Evolutionary conservation across 2,329 filamentous ascomycete species (phyloP), one percentile per base, ranked within the genome.

Genomic region (Akanthomyces dipterigenus): DNA sequence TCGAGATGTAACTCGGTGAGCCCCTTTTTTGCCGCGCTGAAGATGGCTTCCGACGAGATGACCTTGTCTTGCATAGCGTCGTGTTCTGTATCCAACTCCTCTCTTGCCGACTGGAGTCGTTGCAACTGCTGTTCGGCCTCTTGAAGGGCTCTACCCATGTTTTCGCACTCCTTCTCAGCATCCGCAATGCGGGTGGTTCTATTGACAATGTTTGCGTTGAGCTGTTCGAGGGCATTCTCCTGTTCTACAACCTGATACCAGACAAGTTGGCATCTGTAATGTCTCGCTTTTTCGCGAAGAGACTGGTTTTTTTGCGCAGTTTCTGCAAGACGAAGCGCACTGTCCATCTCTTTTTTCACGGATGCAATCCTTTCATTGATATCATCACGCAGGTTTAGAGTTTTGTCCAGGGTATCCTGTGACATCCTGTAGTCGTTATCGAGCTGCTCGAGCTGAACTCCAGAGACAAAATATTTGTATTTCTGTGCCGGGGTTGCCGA

Each of bases 401-500:
- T 90, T 38, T 84, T 84, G 65, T 96, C 89, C 22, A 95, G 80
- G 3, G 85, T 88, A 65, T 96, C 88, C 63, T 89, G 86, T 16
- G 97, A 86, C 62, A 96, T 79, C 62, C 87, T 85, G 73, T 99
- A 99, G 70, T 99, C 95, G 64, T 91, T 88, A 71, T 96, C 91
- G 11, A 99, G 81, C 67, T 93, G 88, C 71, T 98, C 91, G 1
- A 99, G 83, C 68, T 98, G 93, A 0, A 96, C 96, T 28, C 95
- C 95, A 68, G 93, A 91, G 63, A 96, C 84, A 70, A 99, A 99
- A 70, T 97, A 97, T 67, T 91, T 95, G 80, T 98, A 99, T 72
- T 99, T 99, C 63, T 93, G 87, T 3, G 84, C 78, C 0, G 92
- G 85, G 2, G 86, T 89, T 14, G 95, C 93, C 40, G 88, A 85